Conservation (phyloP, 2,329 filamentous ascomycete species). For the Alternaria burnsii region DNA sequence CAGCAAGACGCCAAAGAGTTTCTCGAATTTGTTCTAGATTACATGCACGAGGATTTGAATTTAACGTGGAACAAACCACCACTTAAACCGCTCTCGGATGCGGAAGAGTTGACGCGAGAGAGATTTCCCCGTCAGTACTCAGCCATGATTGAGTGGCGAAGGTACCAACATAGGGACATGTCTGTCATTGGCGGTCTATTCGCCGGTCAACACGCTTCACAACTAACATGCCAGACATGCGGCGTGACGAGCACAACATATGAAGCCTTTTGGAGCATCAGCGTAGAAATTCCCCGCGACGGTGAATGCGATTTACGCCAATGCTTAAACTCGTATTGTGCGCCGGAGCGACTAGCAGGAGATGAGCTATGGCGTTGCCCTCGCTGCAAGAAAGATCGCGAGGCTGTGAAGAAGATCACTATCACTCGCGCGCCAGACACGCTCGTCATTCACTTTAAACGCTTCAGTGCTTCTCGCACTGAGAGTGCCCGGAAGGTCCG, state of each 20-base stretch:
- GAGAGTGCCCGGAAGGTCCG: conserved; percentile 72
- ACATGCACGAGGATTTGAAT: conserved; percentile 88
- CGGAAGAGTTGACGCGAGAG: conserved; percentile 69
- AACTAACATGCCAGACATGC: conserved; percentile 68
- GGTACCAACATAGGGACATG: conserved; percentile 72
- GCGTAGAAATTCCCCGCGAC: conserved; percentile 72
- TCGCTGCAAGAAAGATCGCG: conserved; percentile 72
- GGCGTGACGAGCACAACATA: conserved; percentile 71
- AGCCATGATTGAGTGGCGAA: conserved; percentile 77
- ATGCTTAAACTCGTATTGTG: conserved; percentile 74
- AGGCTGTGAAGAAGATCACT: conserved; percentile 74
- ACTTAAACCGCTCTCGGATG: conserved; percentile 65
- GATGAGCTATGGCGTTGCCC: conserved; percentile 78
- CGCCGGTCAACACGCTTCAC: conserved; percentile 73
- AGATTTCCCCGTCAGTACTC: conserved; percentile 68
- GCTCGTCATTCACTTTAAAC: conserved; percentile 79
- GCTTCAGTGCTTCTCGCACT: conserved; percentile 67
- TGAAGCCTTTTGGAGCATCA: conserved; percentile 75
- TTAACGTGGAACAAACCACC: conserved; percentile 67
- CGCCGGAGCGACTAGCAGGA: conserved; percentile 71
- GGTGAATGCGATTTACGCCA: conserved; percentile 70
- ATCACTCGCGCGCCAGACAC: conserved; percentile 82
- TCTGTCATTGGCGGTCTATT: conserved; percentile 84
- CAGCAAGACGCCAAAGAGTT: conserved; percentile 96
- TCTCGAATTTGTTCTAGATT: conserved; percentile 80